Base-by-base conservation (phyloP, 495 filamentous ascomycete genomes). In the Physcia stellaris region DNA sequence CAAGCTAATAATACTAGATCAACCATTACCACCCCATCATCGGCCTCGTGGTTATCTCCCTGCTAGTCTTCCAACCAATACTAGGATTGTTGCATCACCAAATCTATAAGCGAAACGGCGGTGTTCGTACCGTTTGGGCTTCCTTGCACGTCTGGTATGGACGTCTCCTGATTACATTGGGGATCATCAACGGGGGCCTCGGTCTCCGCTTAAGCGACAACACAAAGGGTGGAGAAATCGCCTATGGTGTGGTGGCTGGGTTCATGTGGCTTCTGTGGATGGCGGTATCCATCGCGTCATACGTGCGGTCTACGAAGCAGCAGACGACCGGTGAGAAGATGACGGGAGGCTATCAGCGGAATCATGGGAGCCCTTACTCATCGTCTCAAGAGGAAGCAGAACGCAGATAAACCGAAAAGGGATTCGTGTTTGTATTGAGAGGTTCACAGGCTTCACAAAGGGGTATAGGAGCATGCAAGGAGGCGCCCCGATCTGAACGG, bases 141-240 rank as follows among this genome's bases (percentile, higher is more conserved):
- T 58, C 74, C 39, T 48, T 57, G 3, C 83, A 87, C 51, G 72
- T 79, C 47, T 85, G 82, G 80, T 71, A 66, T 41, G 83, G 82
- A 3, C 70, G 83, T 1, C 31, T 55, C 4, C 45, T 83, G 24
- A 64, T 86, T 18, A 48, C 65, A 3, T 47, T 82, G n/a, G 83
- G 74, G 2, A 61, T 83, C 24, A 60, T 85, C 39, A 86, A 85
- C 54, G 82, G 71, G 35, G 80, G 81, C 0, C 55, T 83, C 4
- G 82, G 81, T 1, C 61, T 84, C 11, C 41, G 59, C 19, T 51
- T 79, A n/a, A 54, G 67, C 13, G 44, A 49, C 9, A 63, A 61
- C 5, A 43, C 53, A 1, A 47, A 32, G n/a, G 58, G 61, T 2
- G 68, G 66, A 19, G 40, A 73, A 21, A 66, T 78, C 43, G 71